Percentiles rank a stretch among this genome's conserved stretches.
phyloP scores from a whole-genome alignment of 495 filamentous ascomycete genomes.

The Letharia lupina region DNA sequence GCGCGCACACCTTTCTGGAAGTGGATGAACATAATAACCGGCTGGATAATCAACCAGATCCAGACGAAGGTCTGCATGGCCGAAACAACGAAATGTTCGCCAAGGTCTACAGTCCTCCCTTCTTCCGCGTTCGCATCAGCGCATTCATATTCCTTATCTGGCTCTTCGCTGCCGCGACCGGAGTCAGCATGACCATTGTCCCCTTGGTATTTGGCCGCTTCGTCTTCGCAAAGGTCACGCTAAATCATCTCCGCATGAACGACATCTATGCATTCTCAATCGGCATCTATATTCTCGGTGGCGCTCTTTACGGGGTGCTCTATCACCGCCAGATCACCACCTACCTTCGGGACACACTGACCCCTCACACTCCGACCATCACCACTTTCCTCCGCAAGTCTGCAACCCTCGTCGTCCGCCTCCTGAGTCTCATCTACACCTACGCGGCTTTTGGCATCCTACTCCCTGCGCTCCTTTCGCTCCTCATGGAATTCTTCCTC shows the following conservation, averaged over 20 bases:
- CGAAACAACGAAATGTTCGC: slow-evolving; percentile 58
- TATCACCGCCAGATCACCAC: slow-evolving; percentile 34
- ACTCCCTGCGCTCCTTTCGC: slow-evolving; percentile 73
- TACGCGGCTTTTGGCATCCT: slow-evolving; percentile 61
- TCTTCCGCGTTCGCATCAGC: slow-evolving; percentile 70
- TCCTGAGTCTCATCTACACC: slow-evolving; percentile 55
- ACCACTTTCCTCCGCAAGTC: slow-evolving; percentile 14
- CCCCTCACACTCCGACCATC: slow-evolving; percentile 22
- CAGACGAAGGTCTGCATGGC: slow-evolving; percentile 56
- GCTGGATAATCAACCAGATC: slow-evolving; percentile 51
- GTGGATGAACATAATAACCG: slow-evolving; percentile 63
- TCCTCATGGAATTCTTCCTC: slow-evolving; percentile 80
- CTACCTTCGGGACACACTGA: slow-evolving; percentile 21
- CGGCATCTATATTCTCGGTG: slow-evolving; percentile 70
- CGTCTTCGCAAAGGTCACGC: slow-evolving; percentile 61
- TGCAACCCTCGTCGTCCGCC: slow-evolving; percentile 19
- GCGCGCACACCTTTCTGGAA: slow-evolving; percentile 67
- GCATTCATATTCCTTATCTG: slow-evolving; percentile 85
- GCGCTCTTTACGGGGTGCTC: slow-evolving; percentile 48
- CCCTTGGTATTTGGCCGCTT: slow-evolving; percentile 77
- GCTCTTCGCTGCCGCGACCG: slow-evolving; percentile 87
- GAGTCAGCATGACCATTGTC: slow-evolving; percentile 80
- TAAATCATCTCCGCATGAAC: slow-evolving; percentile 63
- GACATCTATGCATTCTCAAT: slow-evolving; percentile 95
- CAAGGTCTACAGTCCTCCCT: slow-evolving; percentile 81